Percentiles rank a stretch among this genome's conserved stretches.
phyloP scores from a whole-genome alignment of 2,329 filamentous ascomycete genomes.

The Eutypella sp. region DNA sequence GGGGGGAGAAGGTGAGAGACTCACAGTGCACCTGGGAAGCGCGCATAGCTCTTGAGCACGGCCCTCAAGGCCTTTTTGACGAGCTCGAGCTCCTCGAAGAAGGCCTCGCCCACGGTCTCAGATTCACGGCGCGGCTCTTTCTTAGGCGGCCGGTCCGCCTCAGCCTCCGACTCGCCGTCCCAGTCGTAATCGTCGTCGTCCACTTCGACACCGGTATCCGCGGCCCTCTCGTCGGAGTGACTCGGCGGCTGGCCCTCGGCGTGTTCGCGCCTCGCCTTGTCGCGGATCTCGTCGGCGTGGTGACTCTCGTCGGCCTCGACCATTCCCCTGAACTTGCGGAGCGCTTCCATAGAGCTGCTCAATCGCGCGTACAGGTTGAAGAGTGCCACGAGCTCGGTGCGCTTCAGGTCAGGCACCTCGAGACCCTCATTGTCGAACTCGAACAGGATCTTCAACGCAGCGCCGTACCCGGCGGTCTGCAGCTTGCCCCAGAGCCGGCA shows the following conservation, averaged over 20 bases:
- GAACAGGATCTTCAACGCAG: constrained; percentile 91
- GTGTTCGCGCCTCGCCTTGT: constrained; percentile 40
- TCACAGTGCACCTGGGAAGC: constrained; percentile 65
- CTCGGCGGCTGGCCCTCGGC: constrained; percentile 27
- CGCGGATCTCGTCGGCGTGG: constrained; percentile 21
- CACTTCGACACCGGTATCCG: constrained; percentile 17
- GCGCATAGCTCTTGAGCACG: constrained; percentile 66
- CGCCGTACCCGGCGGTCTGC: constrained; percentile 90
- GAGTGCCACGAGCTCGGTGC: constrained; percentile 89
- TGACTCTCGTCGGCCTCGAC: constrained; percentile 30
- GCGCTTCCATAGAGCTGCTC: constrained; percentile 70
- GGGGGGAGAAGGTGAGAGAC: no score
- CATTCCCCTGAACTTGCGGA: constrained; percentile 65
- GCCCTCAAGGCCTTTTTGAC: constrained; percentile 60
- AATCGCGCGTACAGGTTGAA: constrained; percentile 92
- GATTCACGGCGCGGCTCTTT: constrained; percentile 22
- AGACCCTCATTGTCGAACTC: constrained; percentile 72
- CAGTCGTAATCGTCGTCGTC: constrained; percentile 34
- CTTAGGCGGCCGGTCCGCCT: constrained; percentile 30
- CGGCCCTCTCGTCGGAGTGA: constrained; percentile 9
- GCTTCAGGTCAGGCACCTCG: constrained; percentile 65
- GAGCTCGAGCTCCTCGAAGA: constrained; percentile 59
- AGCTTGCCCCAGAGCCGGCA: constrained; percentile 97
- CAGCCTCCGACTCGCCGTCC: constrained; percentile 36
- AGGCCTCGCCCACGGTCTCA: constrained; percentile 46